Conservation (phyloP, 805 yeast genomes). For the Saccharomycopsis synnaedendra region DNA sequence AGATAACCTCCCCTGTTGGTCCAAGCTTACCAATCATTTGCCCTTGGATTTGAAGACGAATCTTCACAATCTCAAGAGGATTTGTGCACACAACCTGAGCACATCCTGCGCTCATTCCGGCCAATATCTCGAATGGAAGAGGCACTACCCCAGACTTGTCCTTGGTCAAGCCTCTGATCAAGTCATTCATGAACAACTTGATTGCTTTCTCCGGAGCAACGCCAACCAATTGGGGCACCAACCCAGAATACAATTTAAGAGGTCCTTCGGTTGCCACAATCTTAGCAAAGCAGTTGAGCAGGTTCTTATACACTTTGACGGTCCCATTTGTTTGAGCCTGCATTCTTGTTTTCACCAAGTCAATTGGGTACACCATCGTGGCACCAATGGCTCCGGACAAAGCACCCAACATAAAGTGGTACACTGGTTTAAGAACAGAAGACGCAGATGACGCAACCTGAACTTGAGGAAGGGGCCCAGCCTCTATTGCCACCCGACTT, state of each 20-base stretch:
- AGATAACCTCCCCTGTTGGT: conserved; percentile 23
- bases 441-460: background rate
- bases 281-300: conserved; percentile 76
- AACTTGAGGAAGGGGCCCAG: background rate
- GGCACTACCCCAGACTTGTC: conserved; percentile 33
- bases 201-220: conserved; percentile 99
- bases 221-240: conserved; percentile 89
- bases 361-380: conserved; percentile 95
- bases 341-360: conserved; percentile 91
- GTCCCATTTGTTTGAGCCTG: conserved; percentile 55
- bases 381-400: conserved; percentile 98
- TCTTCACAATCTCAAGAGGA: conserved; percentile 92
- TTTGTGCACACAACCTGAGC: conserved; percentile 95
- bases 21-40: conserved; percentile 35
- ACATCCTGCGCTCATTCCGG: conserved; percentile 94
- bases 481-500: background rate
- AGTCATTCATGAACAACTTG: conserved; percentile 87
- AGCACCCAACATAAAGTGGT: conserved; percentile 84
- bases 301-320: conserved; percentile 52
- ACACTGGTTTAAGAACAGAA: conserved; percentile 66
- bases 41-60: conserved; percentile 90
- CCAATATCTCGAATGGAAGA: conserved; percentile 56
- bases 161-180: conserved; percentile 67
- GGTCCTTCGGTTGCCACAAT: conserved; percentile 66
- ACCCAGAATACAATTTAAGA: conserved; percentile 61